Evolutionary conservation across 495 filamentous ascomycete species (phyloP).

Genomic region (Acidomyces sp.): DNA sequence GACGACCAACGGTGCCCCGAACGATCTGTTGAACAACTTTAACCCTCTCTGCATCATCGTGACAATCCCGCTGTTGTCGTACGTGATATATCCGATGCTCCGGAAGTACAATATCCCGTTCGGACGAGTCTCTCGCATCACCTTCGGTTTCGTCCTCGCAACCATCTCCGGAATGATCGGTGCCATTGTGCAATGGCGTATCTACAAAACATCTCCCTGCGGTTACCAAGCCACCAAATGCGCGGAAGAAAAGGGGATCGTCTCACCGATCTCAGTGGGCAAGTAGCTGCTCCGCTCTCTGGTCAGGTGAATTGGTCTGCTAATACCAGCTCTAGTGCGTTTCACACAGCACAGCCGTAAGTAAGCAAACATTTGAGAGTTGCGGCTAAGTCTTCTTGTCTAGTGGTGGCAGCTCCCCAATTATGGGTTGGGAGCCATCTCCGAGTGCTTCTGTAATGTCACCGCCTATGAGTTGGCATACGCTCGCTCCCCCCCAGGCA

Average conservation of each 20-base stretch:
- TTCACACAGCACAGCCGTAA: too few species aligned
- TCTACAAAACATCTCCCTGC: slow-evolving; percentile 50
- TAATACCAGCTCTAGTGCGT: too few species aligned
- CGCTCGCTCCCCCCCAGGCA: slow-evolving; percentile 52
- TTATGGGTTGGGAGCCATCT: slow-evolving; percentile 15
- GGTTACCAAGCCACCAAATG: slow-evolving; percentile 19
- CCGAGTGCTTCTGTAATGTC: slow-evolving; percentile 19
- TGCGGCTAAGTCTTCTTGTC: too few species aligned
- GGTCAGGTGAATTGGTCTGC: too few species aligned
- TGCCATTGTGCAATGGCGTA: slow-evolving; percentile 57
- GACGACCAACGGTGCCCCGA: slow-evolving; percentile 50
- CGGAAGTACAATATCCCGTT: slow-evolving; percentile 51
- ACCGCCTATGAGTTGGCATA: slow-evolving; percentile 30
- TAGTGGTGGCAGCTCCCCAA: slow-evolving; percentile 21
- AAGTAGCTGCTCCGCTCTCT: too few species aligned
- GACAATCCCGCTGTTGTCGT: slow-evolving; percentile 57
- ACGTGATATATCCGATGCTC: slow-evolving; percentile 52
- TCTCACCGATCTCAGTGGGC: slow-evolving; percentile 10
- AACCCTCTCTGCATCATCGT: slow-evolving; percentile 55
- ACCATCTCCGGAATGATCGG: slow-evolving; percentile 33
- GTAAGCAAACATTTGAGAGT: too few species aligned
- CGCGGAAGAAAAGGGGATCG: slow-evolving; percentile 11
- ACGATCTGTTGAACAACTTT: slow-evolving; percentile 40
- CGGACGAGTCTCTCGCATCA: slow-evolving; percentile 62
- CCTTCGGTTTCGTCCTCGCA: slow-evolving; percentile 54